Base-by-base conservation (phyloP, 2,329 filamentous ascomycete genomes). In the Aspergillus glaucus region DNA sequence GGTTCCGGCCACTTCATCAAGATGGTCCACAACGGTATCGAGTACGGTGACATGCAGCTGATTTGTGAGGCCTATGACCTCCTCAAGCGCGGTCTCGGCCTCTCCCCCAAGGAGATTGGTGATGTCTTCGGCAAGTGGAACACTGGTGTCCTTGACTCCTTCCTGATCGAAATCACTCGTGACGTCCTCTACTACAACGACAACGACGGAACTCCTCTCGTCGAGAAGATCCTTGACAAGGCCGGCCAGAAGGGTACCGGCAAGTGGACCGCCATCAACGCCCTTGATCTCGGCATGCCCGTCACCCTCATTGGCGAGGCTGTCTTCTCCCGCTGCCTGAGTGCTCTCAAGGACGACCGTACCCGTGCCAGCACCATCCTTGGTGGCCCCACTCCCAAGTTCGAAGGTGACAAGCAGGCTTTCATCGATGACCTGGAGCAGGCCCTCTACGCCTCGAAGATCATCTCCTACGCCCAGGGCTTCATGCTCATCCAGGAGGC, bases 1-100 rank as follows among this genome's bases (percentile, higher is more conserved):
- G 93, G 93, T 84, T 88, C 93, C 77, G 93, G 93, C 65, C 93
- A 98, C 85, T 98, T 96, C 81, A 92, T 98, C 80, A 98, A 98
- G 88, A 98, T 98, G 93, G 93, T 98, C 57, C 93, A 98, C 86
- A 98, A 98, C 78, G 93, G 93, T 82, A 98, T 98, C 66, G 93
- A 98, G 79, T 98, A 98, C 73, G 93, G 93, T 84, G 93, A 98
- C 79, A 98, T 98, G 93, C 93, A 98, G 81, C 82, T 98, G 68
- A 98, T 98, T 73, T 94, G 87, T 76, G 93, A 98, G 92, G 93
- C 93, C 64, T 98, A 98, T 78, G 93, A 98, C 73, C 95, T 98
- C 78, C 88, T 98, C 86, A 97, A 97, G 85, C 92, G 93, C 62
- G 93, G 91, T 72, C 84, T 98, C 43, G 90, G 90, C 54, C 75